Conservation (phyloP, 345 rosid genomes). For the Gossypium mustelinum region DNA sequence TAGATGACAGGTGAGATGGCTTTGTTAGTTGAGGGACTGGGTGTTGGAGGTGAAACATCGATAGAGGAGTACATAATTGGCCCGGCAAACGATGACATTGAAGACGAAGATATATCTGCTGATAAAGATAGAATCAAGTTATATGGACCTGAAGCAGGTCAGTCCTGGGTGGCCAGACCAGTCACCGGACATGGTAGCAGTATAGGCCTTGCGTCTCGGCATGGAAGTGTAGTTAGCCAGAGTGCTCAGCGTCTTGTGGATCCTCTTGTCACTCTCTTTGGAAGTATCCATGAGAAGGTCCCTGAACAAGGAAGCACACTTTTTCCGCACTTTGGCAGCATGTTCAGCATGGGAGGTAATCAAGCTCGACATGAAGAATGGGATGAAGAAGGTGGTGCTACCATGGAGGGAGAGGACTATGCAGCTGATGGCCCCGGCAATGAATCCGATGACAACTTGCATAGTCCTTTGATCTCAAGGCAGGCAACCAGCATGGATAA, state of each 20-base stretch:
- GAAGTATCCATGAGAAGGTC: constrained; percentile 80
- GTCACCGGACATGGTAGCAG: constrained; percentile 58
- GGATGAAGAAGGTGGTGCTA: constrained; percentile 80
- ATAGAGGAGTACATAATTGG: constrained; percentile 88
- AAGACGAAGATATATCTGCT: constrained; percentile 58
- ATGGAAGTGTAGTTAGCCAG: constrained; percentile 61
- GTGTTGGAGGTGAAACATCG: constrained; percentile 75
- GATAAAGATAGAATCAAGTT: constrained; percentile 78
- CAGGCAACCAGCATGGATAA: constrained; percentile 76
- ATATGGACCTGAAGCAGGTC: constrained; percentile 81
- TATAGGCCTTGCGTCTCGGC: constrained; percentile 57
- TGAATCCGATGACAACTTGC: constrained; percentile 74
- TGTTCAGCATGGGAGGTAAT: constrained; percentile 91
- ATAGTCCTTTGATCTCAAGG: constrained; percentile 86
- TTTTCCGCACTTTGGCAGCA: constrained; percentile 93
- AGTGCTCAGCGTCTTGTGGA: constrained; percentile 48
- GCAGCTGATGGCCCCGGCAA: constrained; percentile 58
- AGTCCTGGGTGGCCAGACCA: constrained; percentile 86
- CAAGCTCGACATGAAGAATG: constrained; percentile 67
- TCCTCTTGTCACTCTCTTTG: constrained; percentile 86
- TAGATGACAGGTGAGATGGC: constrained; percentile 92
- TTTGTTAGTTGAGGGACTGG: constrained; percentile 90
- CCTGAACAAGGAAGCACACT: constrained; percentile 76
- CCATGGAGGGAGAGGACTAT: constrained; percentile 65
- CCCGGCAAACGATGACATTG: constrained; percentile 47